Evolutionary conservation across 2,329 filamentous ascomycete species (phyloP).

Genomic region (Fusarium sp.): DNA sequence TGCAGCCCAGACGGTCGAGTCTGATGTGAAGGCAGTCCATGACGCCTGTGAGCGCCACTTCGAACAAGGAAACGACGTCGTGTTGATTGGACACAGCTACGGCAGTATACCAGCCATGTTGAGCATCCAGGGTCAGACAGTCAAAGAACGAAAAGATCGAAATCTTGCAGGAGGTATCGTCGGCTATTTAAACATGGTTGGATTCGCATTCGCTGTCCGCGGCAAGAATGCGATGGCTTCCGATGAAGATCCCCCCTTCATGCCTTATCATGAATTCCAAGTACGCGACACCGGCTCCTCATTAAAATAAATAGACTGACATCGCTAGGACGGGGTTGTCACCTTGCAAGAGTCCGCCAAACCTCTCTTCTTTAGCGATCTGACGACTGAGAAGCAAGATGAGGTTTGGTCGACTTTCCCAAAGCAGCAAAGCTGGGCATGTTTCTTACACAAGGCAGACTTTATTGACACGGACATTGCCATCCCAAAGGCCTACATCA

Average conservation of each 20-base stretch:
- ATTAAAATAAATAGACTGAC: accelerated
- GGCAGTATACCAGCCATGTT: conserved; percentile 1
- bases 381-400: not conserved
- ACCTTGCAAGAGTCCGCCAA: not conserved
- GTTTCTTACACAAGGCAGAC: not conserved
- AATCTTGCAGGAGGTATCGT: not conserved
- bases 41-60: not conserved
- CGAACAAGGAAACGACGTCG: not conserved
- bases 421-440: conserved; percentile 4
- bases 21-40: not conserved
- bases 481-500: not conserved
- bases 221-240: conserved; percentile 2
- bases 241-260: not conserved
- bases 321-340: not conserved
- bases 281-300: not conserved
- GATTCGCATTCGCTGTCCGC: not conserved
- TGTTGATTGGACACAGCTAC: not conserved
- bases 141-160: not conserved
- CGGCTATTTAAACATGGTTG: not conserved
- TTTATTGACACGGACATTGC: not conserved
- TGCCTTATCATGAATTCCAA: not conserved
- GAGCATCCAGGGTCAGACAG: not conserved
- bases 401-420: not conserved
- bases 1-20: not conserved
- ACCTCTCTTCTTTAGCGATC: not conserved